phyloP scores from a whole-genome alignment of 129 eudicot genomes.

The Flaveria bidentis region DNA sequence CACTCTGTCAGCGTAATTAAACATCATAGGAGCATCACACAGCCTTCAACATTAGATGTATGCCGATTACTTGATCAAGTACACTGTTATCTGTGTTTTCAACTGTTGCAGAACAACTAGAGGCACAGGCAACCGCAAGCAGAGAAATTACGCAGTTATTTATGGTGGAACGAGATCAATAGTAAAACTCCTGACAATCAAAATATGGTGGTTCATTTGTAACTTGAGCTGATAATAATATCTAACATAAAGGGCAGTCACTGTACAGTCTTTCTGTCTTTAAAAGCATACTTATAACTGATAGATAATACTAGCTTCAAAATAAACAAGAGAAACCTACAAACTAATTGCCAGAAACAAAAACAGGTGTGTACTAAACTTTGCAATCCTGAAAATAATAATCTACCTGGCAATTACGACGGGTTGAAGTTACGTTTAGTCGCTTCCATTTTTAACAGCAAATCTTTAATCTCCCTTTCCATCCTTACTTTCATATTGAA shows the following conservation, averaged over 20 bases:
- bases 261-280: conserved; percentile 47
- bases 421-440: conserved; percentile 67
- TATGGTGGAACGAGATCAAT: too few species aligned
- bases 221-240: conserved; percentile 31
- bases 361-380: conserved; percentile 11
- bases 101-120: background rate
- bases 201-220: background rate
- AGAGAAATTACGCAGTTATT: too few species aligned
- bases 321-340: conserved; percentile 27
- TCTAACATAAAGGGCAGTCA: conserved; percentile 33
- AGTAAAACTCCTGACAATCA: too few species aligned
- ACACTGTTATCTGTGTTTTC: background rate
- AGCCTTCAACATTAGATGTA: background rate
- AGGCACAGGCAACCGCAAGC: background rate
- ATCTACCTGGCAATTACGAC: conserved; percentile 10
- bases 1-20: too few species aligned
- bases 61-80: background rate
- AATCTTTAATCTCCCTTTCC: conserved; percentile 86
- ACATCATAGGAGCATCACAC: too few species aligned
- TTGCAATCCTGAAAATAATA: conserved; percentile 17
- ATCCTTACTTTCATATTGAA: conserved; percentile 85
- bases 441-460: conserved; percentile 91
- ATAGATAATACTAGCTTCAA: conserved; percentile 21
- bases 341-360: conserved; percentile 19
- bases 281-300: conserved; percentile 26